Evolutionary conservation across 2,329 filamentous ascomycete genomes (phyloP), one percentile per base, ranked within the genome.

Genomic region (Cercospora sp.): DNA sequence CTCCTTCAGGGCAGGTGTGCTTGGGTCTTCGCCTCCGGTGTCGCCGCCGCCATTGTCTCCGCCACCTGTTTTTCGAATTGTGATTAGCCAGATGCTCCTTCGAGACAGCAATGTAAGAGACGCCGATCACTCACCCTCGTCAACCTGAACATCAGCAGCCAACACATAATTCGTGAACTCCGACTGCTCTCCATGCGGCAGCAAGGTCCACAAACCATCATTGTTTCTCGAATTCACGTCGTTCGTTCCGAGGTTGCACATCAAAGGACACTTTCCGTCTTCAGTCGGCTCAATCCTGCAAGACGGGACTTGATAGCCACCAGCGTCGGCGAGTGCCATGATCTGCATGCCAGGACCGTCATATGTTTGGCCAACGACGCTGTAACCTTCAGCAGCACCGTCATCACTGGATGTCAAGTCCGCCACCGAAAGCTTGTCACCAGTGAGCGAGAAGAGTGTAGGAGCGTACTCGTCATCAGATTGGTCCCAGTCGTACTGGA

Each of bases 401-500:
- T 58, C 30, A 18, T 58, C 53, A 20, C 26, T 26, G 26, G 26
- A 30, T n/a, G 53, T 30, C 26, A 58, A 20, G 18, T 58, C 53
- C 48, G 18, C 48, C 18, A 53, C 48, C 8, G 36, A 39, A 39
- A 58, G 53, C 16, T n/a, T 20, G 3, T 58, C 53, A 5, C 26
- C 26, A 3, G 26, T 9, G 16, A 58, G 53, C 5, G 51, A 26
- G 51, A 31, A 31, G 12, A 57, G 18, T 20, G 51, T 57, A 5
- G 51, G 51, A 30, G 23, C 23, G 9, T 57, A 57, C 18, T 57
- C 51, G 16, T 57, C 51, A 20, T 57, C 51, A 10, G 51, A 57
- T 20, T 57, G 51, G 23, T 57, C 51, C 51, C 51, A 57, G 51
- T 57, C 51, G 51, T 57, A 57, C 26, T 57, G 51, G 23, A 57